Percentiles rank a stretch among this genome's conserved stretches.
phyloP scores from a whole-genome alignment of 148 eudicot genomes.

The Spergularia bocconei region DNA sequence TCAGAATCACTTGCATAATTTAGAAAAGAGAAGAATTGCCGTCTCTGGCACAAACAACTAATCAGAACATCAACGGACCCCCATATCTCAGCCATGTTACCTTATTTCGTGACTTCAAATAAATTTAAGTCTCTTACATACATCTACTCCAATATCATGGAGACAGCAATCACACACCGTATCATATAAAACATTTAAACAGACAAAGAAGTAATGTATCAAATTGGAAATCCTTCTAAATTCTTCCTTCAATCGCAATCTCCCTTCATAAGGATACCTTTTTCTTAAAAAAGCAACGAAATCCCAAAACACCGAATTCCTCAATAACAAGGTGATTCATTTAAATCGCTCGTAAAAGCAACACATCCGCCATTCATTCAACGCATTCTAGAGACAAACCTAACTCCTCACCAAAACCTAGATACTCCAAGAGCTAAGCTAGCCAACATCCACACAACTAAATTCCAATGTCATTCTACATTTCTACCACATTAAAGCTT shows the following conservation, averaged over 20 bases:
- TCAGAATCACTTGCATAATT: background rate
- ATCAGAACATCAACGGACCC: background rate
- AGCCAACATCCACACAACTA: background rate
- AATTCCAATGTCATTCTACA: no score
- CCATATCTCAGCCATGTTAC: no score
- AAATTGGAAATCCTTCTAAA: background rate
- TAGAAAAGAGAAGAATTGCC: background rate
- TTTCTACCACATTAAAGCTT: no score
- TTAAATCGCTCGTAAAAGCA: background rate
- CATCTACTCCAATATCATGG: background rate
- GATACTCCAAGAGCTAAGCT: background rate
- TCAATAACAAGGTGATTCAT: background rate
- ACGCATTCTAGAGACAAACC: background rate
- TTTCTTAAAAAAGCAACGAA: background rate
- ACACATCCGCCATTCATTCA: background rate
- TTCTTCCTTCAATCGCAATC: background rate
- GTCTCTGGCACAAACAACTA: background rate
- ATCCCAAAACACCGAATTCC: no score
- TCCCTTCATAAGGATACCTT: background rate
- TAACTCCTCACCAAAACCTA: background rate
- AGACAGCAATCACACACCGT: background rate
- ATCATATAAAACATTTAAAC: background rate
- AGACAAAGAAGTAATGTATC: background rate
- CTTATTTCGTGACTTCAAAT: background rate
- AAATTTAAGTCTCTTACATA: background rate